Percentiles rank a stretch among this genome's conserved stretches.
Evolutionary conservation across 2,329 filamentous ascomycete species (phyloP).

Genomic region (Ilyonectria destructans): DNA sequence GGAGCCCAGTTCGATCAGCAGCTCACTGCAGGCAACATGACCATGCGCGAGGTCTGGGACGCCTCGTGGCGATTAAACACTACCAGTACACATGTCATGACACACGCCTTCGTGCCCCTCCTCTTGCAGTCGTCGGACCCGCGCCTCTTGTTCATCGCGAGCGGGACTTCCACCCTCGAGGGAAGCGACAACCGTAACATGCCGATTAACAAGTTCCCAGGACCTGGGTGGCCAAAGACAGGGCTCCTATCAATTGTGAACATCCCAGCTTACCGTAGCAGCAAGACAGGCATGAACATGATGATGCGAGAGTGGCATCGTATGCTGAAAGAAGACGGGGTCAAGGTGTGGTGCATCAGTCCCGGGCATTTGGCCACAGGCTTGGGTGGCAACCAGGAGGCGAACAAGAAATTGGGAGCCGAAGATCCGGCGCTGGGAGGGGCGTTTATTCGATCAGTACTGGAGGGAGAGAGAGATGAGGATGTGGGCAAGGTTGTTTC

Average conservation of each 20-base stretch:
- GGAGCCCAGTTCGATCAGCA: conserved; percentile 58
- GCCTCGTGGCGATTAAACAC: conserved; percentile 65
- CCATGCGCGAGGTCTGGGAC: conserved; percentile 59
- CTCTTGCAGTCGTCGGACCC: conserved; percentile 59
- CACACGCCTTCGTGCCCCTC: conserved; percentile 57
- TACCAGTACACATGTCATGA: conserved; percentile 59
- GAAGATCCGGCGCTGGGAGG: conserved; percentile 32
- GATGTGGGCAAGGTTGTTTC: conserved; percentile 35
- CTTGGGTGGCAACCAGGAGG: conserved; percentile 13
- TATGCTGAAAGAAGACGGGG: conserved; percentile 17
- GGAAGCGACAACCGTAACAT: conserved; percentile 49
- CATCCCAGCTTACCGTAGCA: conserved; percentile 12
- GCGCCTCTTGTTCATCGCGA: conserved; percentile 63
- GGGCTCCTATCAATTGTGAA: not conserved
- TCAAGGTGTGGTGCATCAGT: conserved; percentile 29
- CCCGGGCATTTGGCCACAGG: conserved; percentile 28
- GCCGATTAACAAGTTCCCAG: conserved; percentile 44
- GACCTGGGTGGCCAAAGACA: conserved; percentile 66
- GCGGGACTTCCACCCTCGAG: conserved; percentile 57
- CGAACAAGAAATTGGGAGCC: conserved; percentile 21
- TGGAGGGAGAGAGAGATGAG: conserved; percentile 29
- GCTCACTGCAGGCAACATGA: conserved; percentile 39
- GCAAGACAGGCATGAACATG: conserved; percentile 31
- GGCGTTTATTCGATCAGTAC: conserved; percentile 23
- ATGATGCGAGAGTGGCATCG: conserved; percentile 29